Conservation (phyloP, 805 yeast genomes). For the Lipomyces kockii region DNA sequence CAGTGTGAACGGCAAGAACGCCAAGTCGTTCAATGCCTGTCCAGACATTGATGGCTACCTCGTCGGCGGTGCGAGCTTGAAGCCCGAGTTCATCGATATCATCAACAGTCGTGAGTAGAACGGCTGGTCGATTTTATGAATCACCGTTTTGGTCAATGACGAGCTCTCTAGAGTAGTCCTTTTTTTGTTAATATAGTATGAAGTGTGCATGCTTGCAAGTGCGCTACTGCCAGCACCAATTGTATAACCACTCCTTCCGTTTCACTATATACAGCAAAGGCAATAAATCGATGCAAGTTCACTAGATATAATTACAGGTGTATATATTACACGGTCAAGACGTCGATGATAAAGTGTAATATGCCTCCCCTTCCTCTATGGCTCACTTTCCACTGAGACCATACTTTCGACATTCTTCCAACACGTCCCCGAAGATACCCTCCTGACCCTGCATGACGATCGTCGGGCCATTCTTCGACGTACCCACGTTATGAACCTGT, state of each 20-base stretch:
- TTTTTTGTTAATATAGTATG: background rate
- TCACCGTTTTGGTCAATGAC: background rate
- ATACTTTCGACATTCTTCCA: constrained; percentile 62
- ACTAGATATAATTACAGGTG: background rate
- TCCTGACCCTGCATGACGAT: constrained; percentile 88
- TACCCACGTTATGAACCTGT: constrained; percentile 52
- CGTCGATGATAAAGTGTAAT: background rate
- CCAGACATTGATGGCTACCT: constrained; percentile 96
- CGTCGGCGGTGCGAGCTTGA: constrained; percentile 98
- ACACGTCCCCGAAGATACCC: constrained; percentile 83
- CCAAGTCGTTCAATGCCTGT: constrained; percentile 86
- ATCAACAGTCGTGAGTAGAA: constrained; percentile 54
- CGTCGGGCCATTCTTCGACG: constrained; percentile 73
- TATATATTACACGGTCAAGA: background rate
- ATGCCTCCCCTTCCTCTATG: background rate
- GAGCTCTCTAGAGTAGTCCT: background rate
- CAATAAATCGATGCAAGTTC: background rate
- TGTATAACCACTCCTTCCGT: background rate
- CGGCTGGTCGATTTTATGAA: background rate
- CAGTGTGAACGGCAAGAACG: constrained; percentile 94
- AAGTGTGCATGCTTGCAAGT: background rate
- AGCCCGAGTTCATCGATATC: constrained; percentile 96
- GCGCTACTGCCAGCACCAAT: background rate
- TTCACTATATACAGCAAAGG: constrained; percentile 2
- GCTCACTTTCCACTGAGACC: constrained; percentile 62